Percentiles rank a stretch among this genome's conserved stretches.
phyloP scores from a whole-genome alignment of 495 filamentous ascomycete genomes.

The Neurospora tetrasperma region DNA sequence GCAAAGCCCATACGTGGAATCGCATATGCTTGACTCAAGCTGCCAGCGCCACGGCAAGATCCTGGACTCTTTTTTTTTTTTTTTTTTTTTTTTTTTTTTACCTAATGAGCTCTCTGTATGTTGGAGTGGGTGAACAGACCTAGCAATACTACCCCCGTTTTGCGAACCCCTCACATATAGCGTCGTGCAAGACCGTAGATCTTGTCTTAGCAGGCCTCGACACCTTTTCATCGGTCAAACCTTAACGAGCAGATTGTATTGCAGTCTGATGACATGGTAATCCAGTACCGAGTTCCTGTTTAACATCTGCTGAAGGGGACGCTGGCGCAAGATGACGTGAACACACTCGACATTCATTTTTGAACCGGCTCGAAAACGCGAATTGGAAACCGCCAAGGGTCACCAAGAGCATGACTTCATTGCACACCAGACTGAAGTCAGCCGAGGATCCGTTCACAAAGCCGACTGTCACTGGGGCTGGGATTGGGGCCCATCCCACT shows the following conservation, averaged over 20 bases:
- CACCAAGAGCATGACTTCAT: conserved; percentile 38
- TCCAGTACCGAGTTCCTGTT: no score
- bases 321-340: not conserved
- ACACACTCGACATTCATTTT: conserved; percentile 30
- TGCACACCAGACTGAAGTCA: conserved; percentile 36
- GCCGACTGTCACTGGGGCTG: conserved; percentile 51
- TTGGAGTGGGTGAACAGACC: conserved; percentile 59
- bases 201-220: conserved; percentile 66
- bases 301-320: conserved; percentile 7
- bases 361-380: conserved; percentile 29
- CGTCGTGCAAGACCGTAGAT: conserved; percentile 24
- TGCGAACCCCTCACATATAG: conserved; percentile 22
- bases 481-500: conserved; percentile 74
- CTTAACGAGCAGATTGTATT: conserved; percentile 52
- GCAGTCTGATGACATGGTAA: conserved; percentile 27
- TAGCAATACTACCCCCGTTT: conserved; percentile 45
- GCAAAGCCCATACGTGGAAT: not conserved
- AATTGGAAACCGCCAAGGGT: conserved; percentile 29
- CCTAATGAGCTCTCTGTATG: conserved; percentile 53
- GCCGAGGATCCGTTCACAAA: conserved; percentile 33
- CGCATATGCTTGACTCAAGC: conserved; percentile 1
- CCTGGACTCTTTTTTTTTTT: conserved; percentile 50
- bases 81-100: conserved; percentile 52
- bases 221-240: conserved; percentile 55
- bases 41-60: conserved; percentile 30